Conservation (phyloP, 148 eudicot species). For the Linanthus parryae region DNA sequence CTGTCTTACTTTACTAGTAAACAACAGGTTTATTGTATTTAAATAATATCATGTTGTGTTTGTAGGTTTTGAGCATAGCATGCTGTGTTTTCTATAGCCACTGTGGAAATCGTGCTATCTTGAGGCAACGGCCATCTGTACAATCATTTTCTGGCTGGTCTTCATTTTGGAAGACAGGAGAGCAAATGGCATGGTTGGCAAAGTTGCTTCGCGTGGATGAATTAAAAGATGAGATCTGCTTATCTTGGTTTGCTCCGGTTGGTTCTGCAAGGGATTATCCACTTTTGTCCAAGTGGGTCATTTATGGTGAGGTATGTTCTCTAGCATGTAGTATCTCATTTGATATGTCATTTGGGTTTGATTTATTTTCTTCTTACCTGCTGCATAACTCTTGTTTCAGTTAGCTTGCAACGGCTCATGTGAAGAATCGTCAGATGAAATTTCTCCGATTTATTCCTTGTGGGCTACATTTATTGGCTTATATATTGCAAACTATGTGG, state of each 20-base stretch:
- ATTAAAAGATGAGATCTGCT: conserved; percentile 85
- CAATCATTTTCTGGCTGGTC: conserved; percentile 64
- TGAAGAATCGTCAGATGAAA: conserved; percentile 80
- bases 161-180: conserved; percentile 76
- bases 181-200: conserved; percentile 76
- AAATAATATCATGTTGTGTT: conserved; percentile 7
- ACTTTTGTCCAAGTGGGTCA: conserved; percentile 94
- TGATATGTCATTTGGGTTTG: conserved; percentile 1
- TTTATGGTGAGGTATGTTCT: conserved; percentile 84
- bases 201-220: conserved; percentile 75
- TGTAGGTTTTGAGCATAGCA: conserved; percentile 95
- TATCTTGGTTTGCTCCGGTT: conserved; percentile 99
- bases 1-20: too few species aligned
- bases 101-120: conserved; percentile 87
- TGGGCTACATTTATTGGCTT: conserved; percentile 99
- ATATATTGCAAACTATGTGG: conserved; percentile 91
- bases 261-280: conserved; percentile 99
- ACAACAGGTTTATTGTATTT: too few species aligned
- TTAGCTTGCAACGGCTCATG: conserved; percentile 81
- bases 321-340: conserved; percentile 6
- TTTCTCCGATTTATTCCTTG: conserved; percentile 93
- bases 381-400: conserved; percentile 30
- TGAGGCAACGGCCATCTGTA: conserved; percentile 50
- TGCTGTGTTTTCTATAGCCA: conserved; percentile 99
- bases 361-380: conserved; percentile 9